A percentile compares a stretch with the other conserved stretches of the same genome.
phyloP scores from a whole-genome alignment of 345 rosid genomes.

The Diplotaxis tenuifolia region DNA sequence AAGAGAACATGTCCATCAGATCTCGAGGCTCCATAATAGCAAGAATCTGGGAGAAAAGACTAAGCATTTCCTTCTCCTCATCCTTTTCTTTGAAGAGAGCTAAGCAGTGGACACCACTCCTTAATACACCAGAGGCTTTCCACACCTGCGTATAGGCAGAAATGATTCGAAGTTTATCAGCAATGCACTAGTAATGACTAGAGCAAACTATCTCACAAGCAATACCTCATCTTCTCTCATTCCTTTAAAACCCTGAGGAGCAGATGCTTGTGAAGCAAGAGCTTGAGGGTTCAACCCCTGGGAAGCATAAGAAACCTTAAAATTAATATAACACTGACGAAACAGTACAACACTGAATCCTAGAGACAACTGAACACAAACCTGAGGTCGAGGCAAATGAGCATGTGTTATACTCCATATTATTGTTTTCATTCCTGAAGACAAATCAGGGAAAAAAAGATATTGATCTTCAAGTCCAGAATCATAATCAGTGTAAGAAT shows the following conservation, averaged over 20 bases:
- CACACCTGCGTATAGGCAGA: conserved; percentile 58
- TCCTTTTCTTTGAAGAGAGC: conserved; percentile 98
- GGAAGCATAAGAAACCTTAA: conserved; percentile 53
- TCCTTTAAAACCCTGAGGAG: conserved; percentile 86
- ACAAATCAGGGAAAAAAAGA: conserved; percentile 1
- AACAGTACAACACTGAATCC: conserved; percentile 19
- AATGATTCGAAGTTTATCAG: conserved; percentile 31
- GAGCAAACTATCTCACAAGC: conserved; percentile 3
- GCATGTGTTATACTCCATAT: conserved; percentile 98
- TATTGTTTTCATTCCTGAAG: conserved; percentile 95
- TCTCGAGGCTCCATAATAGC: conserved; percentile 97
- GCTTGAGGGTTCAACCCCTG: conserved; percentile 69
- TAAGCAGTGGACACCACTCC: conserved; percentile 96
- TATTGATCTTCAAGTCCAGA: conserved; percentile 1
- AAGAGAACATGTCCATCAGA: conserved; percentile 97
- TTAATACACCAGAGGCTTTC: conserved; percentile 96
- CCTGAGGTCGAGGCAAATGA: conserved; percentile 96
- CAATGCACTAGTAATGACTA: conserved; percentile 7
- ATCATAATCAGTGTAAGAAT: conserved; percentile 11
- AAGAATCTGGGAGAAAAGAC: conserved; percentile 85
- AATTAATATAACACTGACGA: conserved; percentile 20
- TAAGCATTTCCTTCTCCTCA: conserved; percentile 92
- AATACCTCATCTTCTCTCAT: conserved; percentile 98
- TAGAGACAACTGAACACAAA: conserved; percentile 37
- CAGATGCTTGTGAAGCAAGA: conserved; percentile 62